Evolutionary conservation across 257 asterid genomes (phyloP), one percentile per base, ranked within the genome.

Genomic region (Cinchona pubescens): DNA sequence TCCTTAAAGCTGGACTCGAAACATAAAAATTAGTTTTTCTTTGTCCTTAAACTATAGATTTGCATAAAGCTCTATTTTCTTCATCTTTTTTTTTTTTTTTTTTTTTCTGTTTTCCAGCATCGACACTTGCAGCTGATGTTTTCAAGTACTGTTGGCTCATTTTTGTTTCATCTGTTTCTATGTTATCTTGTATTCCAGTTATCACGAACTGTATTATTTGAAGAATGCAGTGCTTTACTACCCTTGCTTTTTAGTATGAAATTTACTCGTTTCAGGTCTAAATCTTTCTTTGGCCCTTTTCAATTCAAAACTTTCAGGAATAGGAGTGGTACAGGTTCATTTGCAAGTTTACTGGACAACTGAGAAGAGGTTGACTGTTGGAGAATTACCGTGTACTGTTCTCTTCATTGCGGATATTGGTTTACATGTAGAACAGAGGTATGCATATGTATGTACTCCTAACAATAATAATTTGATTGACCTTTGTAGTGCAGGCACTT

Each of bases 231-330:
- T 30, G 34, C 49, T 32, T 32, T 23, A 9, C 27, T 58, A 67
- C 37, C 16, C 30, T 7, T 40, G 43, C 12, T n/a, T 45, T 76
- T 2, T 1, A 21, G 13, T 59, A 59, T 27, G 35, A 53, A 37
- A 66, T 5, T 16, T 5, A 11, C 29, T 45, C 19, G 27, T 60
- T 76, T 27, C 12, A 55, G 27, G 18, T 56, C 32, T 73, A 60
- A 73, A 59, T 23, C 29, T 62, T 62, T 8, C 21, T 58, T 58
- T 72, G 37, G 7, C 19, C 43, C 46, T 3, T 27, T 58, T 59
- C 7, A 29, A 46, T 61, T 37, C 35, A 35, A 35, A 43, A 60
- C 38, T 69, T 76, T 35, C 80, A 77, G 80, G 80, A 63, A 43
- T 77, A 77, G 59, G 66, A 60, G 27, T 10, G 55, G 55, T 16